A percentile compares a stretch with the other conserved stretches of the same genome.
Evolutionary conservation across 768 basidiomycete species (phyloP).

Genomic region (Lentinus brumalis): DNA sequence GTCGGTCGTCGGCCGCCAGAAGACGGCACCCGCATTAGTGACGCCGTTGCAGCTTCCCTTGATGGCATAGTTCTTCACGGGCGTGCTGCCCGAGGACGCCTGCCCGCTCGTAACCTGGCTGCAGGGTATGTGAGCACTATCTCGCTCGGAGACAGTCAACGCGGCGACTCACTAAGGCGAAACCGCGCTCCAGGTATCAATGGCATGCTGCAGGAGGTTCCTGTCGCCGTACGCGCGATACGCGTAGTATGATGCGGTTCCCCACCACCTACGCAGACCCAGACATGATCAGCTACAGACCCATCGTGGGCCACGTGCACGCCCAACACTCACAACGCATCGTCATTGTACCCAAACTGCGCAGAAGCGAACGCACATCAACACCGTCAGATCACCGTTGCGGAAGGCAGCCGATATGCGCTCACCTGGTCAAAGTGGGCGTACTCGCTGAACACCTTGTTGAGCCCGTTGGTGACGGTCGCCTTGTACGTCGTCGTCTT

Average conservation of each 20-base stretch:
- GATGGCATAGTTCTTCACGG: constrained; percentile 45
- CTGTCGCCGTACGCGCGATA: constrained; percentile 50
- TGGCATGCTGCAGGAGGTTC: constrained; percentile 44
- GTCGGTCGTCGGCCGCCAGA: constrained; percentile 50
- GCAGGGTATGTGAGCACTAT: not conserved
- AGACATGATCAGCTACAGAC: not conserved
- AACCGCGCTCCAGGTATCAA: constrained; percentile 51
- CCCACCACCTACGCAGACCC: constrained; percentile 48
- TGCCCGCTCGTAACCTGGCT: constrained; percentile 48
- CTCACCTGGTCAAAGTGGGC: constrained; percentile 42
- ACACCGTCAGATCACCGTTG: not conserved
- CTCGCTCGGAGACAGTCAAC: not conserved
- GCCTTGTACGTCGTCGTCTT: constrained; percentile 40
- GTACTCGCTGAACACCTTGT: constrained; percentile 41
- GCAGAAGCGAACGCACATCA: not conserved
- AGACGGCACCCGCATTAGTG: constrained; percentile 59
- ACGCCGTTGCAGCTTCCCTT: constrained; percentile 46
- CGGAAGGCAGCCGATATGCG: not conserved
- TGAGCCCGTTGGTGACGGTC: constrained; percentile 42
- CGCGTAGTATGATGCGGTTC: constrained; percentile 50
- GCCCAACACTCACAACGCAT: constrained; percentile 40
- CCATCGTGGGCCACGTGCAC: not conserved
- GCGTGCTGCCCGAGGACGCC: constrained; percentile 38
- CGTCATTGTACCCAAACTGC: constrained; percentile 49
- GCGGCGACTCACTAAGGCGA: constrained; percentile 42